A percentile compares a stretch with the other conserved stretches of the same genome.
Evolutionary conservation across 148 eudicot species (phyloP).

Genomic region (Tetragonia tetragonoides): DNA sequence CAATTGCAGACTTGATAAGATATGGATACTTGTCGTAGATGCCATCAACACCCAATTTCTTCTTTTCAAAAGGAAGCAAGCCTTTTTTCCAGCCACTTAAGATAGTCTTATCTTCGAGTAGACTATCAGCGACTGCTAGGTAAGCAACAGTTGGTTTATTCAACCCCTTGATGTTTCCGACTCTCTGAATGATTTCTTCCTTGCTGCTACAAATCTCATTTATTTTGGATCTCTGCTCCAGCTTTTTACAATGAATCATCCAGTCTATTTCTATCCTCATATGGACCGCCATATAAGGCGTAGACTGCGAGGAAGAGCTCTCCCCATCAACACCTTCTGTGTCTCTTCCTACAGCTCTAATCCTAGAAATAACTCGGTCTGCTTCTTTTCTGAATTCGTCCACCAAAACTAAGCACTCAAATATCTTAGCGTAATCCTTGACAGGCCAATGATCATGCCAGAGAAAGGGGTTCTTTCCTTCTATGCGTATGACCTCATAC

Average conservation of each 20-base stretch:
- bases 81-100: slow-evolving; percentile 70
- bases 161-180: slow-evolving; percentile 57
- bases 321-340: slow-evolving; percentile 14
- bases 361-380: slow-evolving; percentile 63
- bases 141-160: slow-evolving; percentile 59
- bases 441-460: slow-evolving; percentile 99
- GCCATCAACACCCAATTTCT: slow-evolving; percentile 57
- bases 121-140: slow-evolving; percentile 85
- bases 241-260: slow-evolving; percentile 96
- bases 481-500: slow-evolving; percentile 54
- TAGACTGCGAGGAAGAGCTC: slow-evolving; percentile 11
- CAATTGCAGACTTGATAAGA: slow-evolving; percentile 87
- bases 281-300: slow-evolving; percentile 83
- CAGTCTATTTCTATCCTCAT: slow-evolving; percentile 97
- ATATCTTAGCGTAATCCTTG: slow-evolving; percentile 74
- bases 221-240: slow-evolving; percentile 61
- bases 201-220: slow-evolving; percentile 83
- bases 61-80: slow-evolving; percentile 78
- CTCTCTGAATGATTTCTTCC: slow-evolving; percentile 75
- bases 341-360: slow-evolving; percentile 51
- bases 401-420: slow-evolving; percentile 78
- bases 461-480: slow-evolving; percentile 87
- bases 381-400: slow-evolving; percentile 77
- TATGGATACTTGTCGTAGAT: slow-evolving; percentile 76
- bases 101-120: slow-evolving; percentile 70